Conservation (phyloP, 495 filamentous ascomycete species). For the Rhizodiscina lignyota region DNA sequence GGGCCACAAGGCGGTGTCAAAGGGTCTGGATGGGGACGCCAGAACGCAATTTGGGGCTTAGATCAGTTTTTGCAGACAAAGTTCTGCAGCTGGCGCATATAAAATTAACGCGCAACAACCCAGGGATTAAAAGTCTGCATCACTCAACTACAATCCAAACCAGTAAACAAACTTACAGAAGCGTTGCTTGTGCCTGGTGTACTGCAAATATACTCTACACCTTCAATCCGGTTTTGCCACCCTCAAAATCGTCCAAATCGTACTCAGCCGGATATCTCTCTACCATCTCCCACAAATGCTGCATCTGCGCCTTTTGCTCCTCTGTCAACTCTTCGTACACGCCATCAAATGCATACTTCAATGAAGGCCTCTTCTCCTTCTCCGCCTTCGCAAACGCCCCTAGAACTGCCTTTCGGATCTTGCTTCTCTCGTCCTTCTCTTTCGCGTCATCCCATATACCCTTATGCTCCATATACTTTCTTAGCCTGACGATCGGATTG, state of each 20-base stretch:
- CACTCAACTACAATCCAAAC: too few species aligned
- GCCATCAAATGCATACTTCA: slow-evolving; percentile 67
- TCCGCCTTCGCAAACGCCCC: slow-evolving; percentile 79
- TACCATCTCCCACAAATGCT: slow-evolving; percentile 55
- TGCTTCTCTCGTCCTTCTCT: slow-evolving; percentile 54
- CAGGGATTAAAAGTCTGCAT: too few species aligned
- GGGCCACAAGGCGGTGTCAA: slow-evolving; percentile 80
- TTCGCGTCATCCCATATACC: slow-evolving; percentile 70
- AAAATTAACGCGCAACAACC: too few species aligned
- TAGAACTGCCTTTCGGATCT: slow-evolving; percentile 55
- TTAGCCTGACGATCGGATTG: slow-evolving; percentile 78
- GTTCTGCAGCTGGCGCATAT: too few species aligned
- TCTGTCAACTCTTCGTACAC: slow-evolving; percentile 78
- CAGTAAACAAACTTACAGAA: too few species aligned
- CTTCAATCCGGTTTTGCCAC: slow-evolving; percentile 48
- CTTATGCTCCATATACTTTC: slow-evolving; percentile 80
- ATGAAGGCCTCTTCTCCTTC: slow-evolving; percentile 69
- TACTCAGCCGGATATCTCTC: slow-evolving; percentile 90
- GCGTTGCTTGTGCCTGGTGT: too few species aligned
- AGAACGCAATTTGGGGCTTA: slow-evolving; percentile 35
- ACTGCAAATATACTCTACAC: too few species aligned
- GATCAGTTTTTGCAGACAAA: slow-evolving; percentile 75
- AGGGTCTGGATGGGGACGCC: slow-evolving; percentile 65
- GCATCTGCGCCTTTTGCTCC: slow-evolving; percentile 65
- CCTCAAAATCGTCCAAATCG: slow-evolving; percentile 63